Conservation (phyloP, 169 alveolate genomes). For the Cryptosporidium baileyi region DNA sequence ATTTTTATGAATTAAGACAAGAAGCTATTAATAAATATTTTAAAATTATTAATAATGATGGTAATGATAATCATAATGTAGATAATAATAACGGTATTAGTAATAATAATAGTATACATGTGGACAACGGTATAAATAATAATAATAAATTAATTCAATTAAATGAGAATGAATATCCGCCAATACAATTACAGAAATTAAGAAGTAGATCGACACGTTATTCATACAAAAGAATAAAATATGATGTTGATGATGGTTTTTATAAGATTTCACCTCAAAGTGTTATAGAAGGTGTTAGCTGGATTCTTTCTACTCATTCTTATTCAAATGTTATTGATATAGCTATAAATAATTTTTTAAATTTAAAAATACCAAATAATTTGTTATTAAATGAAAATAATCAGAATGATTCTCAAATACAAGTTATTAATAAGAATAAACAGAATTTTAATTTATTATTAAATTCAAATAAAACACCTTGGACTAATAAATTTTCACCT, state of each 20-base stretch:
- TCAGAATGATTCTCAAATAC: background rate
- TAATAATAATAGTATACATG: background rate
- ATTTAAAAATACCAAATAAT: constrained; percentile 35
- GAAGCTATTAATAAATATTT: constrained; percentile 18
- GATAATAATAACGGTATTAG: background rate
- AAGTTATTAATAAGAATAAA: background rate
- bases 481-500: constrained; percentile 59
- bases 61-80: background rate
- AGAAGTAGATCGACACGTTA: constrained; percentile 42
- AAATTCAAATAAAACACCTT: constrained; percentile 20
- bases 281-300: constrained; percentile 56
- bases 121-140: background rate
- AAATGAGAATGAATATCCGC: background rate
- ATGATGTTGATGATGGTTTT: constrained; percentile 52
- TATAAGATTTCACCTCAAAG: constrained; percentile 54
- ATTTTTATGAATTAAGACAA: constrained; percentile 12
- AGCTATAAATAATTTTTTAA: constrained; percentile 34
- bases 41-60: background rate
- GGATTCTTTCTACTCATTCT: constrained; percentile 37
- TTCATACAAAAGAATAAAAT: constrained; percentile 38
- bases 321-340: constrained; percentile 50
- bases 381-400: background rate
- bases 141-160: background rate
- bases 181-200: constrained; percentile 3
- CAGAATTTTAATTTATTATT: background rate